Base-by-base conservation (phyloP, 2,329 filamentous ascomycete genomes). In the Blumeriella jaapii region DNA sequence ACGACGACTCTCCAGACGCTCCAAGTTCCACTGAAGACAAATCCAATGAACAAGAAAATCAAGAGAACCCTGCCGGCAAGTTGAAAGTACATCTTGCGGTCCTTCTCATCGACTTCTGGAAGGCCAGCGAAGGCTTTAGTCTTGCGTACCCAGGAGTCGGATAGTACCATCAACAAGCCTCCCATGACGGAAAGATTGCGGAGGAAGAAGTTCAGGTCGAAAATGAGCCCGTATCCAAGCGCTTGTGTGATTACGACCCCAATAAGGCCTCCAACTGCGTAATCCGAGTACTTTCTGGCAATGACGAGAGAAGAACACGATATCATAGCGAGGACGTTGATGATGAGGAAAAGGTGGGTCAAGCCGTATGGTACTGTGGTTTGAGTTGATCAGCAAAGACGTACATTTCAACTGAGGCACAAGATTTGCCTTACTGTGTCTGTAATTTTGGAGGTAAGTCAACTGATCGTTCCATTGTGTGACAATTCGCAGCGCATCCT, bases 81-180 rank as follows among this genome's bases (percentile, higher is more conserved):
- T 74, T 96, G 91, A 65, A 98, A 93, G 71, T 98, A 98, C 89
- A 96, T 96, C 74, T 96, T 98, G 64, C 87, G 83, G 61, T 98
- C 91, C 76, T 96, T 96, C 70, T 98, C 91, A 58, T 96, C 91
- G 34, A 98, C 74, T 61, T 84, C 76, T 31, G 91, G 91, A 34
- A 98, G 72, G 30, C 91, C 91, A 30, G 91, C 91, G 44, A 94
- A 94, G 3, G 87, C 89, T 66, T 95, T 93, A 60, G 78, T 83
- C 76, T 96, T 96, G 64, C 87, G 82, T 46, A 95, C 86, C 86
- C 89, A 96, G 39, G 84, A 93, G 65, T 98, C 91, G 25, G 87
- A 95, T 30, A 98, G 71, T 13, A 98, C 91, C 91, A 98, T 96
- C 52, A 98, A 72, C 28, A 98, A 74, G 41, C 91, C 91, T 51